A percentile compares a stretch with the other conserved stretches of the same genome.
Conservation (phyloP, 169 alveolate species). For the Toxoplasma gondii region DNA sequence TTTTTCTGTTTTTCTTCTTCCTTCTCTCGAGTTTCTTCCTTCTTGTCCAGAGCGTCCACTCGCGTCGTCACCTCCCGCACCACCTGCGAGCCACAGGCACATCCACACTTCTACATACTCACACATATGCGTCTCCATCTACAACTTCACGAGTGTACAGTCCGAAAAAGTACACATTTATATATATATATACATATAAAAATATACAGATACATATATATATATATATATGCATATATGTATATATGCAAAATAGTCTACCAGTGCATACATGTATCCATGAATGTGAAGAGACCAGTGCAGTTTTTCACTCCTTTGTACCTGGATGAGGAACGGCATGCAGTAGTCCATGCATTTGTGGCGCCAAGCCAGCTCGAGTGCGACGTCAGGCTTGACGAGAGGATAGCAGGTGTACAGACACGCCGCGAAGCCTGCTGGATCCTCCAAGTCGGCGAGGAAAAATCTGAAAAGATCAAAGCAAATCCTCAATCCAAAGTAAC, state of each 20-base stretch:
- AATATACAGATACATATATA: too few species aligned
- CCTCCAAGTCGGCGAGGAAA: constrained; percentile 47
- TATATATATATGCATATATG: too few species aligned
- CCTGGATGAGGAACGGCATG: constrained; percentile 97
- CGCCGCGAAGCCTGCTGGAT: constrained; percentile 91
- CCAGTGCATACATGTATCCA: neutral
- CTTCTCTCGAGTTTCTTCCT: constrained; percentile 80
- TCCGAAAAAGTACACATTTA: neutral
- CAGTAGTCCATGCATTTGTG: constrained; percentile 93
- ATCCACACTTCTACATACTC: too few species aligned
- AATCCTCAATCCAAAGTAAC: neutral
- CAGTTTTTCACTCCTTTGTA: neutral
- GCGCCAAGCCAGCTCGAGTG: constrained; percentile 98
- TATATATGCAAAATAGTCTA: neutral
- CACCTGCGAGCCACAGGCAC: constrained; percentile 48
- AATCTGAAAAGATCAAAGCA: neutral
- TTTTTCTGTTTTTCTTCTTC: constrained; percentile 85
- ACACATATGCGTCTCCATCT: constrained; percentile 11
- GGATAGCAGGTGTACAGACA: constrained; percentile 97
- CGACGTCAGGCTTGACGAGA: constrained; percentile 96
- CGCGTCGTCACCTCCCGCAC: constrained; percentile 82
- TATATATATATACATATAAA: constrained; percentile 6
- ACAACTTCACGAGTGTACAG: too few species aligned
- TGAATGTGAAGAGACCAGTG: neutral
- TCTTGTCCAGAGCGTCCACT: constrained; percentile 82